Base-by-base conservation (phyloP, 306 rosid genomes). In the Dryas drummondii region DNA sequence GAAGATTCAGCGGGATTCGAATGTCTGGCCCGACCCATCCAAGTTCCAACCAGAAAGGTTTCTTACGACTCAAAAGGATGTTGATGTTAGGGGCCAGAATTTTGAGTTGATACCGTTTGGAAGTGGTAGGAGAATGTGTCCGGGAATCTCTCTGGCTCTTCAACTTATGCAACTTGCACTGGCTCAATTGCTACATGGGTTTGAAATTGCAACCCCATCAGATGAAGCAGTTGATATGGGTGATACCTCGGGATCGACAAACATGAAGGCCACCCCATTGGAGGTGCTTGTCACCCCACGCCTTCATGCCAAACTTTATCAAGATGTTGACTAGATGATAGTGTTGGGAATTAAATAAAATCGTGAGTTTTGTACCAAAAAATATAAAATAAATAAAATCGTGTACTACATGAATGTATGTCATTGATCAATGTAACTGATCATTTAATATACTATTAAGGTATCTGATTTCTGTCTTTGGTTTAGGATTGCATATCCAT, bases 81-180 rank as follows among this genome's bases (percentile, higher is more conserved):
- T 71, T 5, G 84, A 81, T 40, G 68, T 78, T 12, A 61, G 77
- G 52, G 86, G 82, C 1, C 71, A 78, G 1, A 42, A 48, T 27
- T 79, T 78, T 2, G 70, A 81, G 16, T 14, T 81, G 14, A 70
- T 78, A 37, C 85, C 85, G 58, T 84, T 84, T 37, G 78, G 83
- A 15, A 74, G 81, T 1, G 87, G 87, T 4, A 72, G 87, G 37
- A 84, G 84, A 60, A 60, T 77, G 4, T 80, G 87, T 10, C 87
- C 85, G 0, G 83, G 78, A 46, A 14, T 84, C 4, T 70, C 76
- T 0, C 53, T 81, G 1, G 82, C 76, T 1, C 60, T 78, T 6
- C 76, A 66, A 44, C 66, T 75, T 12, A n/a, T 67, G 64, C 66
- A 71, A 26, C 68, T 84, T 13, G 27, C 78, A 9, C 58, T 84